Evolutionary conservation across 2,329 filamentous ascomycete species (phyloP), one percentile per base, ranked within the genome.

Genomic region (Fusarium lyarnte): DNA sequence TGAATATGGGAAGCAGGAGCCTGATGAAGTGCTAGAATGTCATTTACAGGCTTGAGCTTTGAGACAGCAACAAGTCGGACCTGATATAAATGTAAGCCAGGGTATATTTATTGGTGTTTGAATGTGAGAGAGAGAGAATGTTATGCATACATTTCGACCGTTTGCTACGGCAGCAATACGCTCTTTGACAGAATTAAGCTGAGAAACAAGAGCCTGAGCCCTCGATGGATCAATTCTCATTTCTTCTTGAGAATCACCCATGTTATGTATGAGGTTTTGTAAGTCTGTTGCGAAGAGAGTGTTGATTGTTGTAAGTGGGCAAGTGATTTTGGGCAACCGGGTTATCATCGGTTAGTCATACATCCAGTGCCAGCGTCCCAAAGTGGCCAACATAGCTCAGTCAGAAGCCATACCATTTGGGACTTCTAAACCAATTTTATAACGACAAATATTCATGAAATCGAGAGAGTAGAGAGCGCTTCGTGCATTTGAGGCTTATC

Each of bases 31-130:
- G 94, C 92, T 61, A 97, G 87, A 77, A 99, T 93, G 81, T 99
- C 96, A 77, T 93, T 93, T 66, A 91, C 94, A 19, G 96, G 95
- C 84, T 99, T 98, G 74, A 98, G 87, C 83, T 99, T 99, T 43
- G 95, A 98, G 54, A 99, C 96, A 33, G 96, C 95, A 45, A 99
- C 94, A 42, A 99, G 88, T 51, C 96, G 92, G 71, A 95, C 89
- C 91, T 94, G 59, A 29, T 23, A 8, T 14, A 47, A 41, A 62
- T 78, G 65, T 78, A 43, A 78, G 77, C 65, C 58, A 53, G 54
- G 31, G n/a, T 45, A 45, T 39, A n/a, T 33, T 38, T 29, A 21
- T 42, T 27, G 33, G 27, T 45, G 35, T 38, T 53, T 39, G 14
- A 38, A 53, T 46, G 43, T 47, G 36, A 42, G 46, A 19, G 42